These are phyloP conservation scores for Aphanomyces astaci DNA, from an alignment of 352 stramenopile genomes.

Conservation along the genomic window DNA sequence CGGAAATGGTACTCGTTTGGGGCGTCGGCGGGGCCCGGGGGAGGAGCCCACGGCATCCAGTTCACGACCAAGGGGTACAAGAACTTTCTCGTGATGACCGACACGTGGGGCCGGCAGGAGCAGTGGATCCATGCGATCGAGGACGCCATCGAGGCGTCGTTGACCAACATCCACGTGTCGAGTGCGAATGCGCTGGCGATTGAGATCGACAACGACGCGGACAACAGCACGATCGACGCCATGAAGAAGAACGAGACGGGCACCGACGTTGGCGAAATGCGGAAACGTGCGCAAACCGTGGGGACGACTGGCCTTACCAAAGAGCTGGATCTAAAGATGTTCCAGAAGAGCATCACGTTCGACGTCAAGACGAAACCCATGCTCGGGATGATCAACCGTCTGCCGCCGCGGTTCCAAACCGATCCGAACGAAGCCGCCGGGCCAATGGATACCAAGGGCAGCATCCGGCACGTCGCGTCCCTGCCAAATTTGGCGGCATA, in stretches of 20 bases:
- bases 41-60: slow-evolving; percentile 73
- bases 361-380: neutral
- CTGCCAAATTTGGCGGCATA: slow-evolving; percentile 45
- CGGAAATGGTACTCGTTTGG: slow-evolving; percentile 83
- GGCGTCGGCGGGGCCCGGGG: slow-evolving; percentile 63
- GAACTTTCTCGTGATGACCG: slow-evolving; percentile 77
- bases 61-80: slow-evolving; percentile 87
- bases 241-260: neutral
- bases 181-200: slow-evolving; percentile 65
- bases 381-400: neutral
- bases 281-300: slow-evolving; percentile 25
- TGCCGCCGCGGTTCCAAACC: slow-evolving; percentile 13
- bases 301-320: slow-evolving; percentile 35
- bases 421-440: slow-evolving; percentile 11
- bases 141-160: slow-evolving; percentile 58
- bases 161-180: slow-evolving; percentile 37
- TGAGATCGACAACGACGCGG: slow-evolving; percentile 84
- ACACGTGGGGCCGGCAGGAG: slow-evolving; percentile 80
- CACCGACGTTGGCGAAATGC: neutral
- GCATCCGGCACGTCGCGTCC: slow-evolving; percentile 55
- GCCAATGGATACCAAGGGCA: slow-evolving; percentile 24
- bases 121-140: slow-evolving; percentile 83
- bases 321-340: slow-evolving; percentile 63
- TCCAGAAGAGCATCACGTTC: slow-evolving; percentile 52
- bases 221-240: slow-evolving; percentile 26